phyloP scores from a whole-genome alignment of 306 rosid genomes.

The apple (Malus domestica) region DNA sequence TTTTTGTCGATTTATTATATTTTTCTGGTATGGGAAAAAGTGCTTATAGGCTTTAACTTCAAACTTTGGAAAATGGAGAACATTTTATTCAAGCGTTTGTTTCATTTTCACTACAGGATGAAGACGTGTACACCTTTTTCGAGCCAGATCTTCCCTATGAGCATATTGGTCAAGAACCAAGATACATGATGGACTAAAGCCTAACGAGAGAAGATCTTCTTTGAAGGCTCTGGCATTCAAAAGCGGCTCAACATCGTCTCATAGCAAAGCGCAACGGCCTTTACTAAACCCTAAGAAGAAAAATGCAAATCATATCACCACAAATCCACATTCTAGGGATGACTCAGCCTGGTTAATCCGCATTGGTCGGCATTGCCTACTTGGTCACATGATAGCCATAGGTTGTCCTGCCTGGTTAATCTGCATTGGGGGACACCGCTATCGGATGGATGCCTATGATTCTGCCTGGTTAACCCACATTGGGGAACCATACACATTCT shows the following conservation, averaged over 20 bases:
- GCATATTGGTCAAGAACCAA: conserved; percentile 39
- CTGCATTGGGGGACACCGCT: too few relatives aligned
- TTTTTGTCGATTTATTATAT: too few relatives aligned
- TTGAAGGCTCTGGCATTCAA: conserved; percentile 37
- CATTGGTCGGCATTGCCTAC: too few relatives aligned
- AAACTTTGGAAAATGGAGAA: too few relatives aligned
- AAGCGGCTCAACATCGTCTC: conserved; percentile 48
- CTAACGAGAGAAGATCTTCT: conserved; percentile 48
- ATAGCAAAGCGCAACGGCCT: conserved; percentile 33
- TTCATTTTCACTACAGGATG: conserved; percentile 50
- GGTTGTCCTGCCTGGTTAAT: too few relatives aligned
- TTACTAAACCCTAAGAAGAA: conserved; percentile 44
- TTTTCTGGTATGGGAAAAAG: too few relatives aligned
- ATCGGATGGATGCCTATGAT: too few relatives aligned
- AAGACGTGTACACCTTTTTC: conserved; percentile 82
- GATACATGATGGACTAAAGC: conserved; percentile 46
- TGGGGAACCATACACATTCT: too few relatives aligned
- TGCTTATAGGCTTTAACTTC: too few relatives aligned
- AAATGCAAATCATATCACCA: conserved; percentile 31
- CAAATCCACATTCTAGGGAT: conserved; percentile 6
- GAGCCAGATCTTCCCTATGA: conserved; percentile 77
- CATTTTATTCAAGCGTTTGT: not conserved
- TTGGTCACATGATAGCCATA: too few relatives aligned
- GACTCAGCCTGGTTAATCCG: too few relatives aligned
- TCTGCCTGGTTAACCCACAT: too few relatives aligned